Evolutionary conservation across 305 asterid genomes (phyloP).

Genomic region (Stenogyne calaminthoides): DNA sequence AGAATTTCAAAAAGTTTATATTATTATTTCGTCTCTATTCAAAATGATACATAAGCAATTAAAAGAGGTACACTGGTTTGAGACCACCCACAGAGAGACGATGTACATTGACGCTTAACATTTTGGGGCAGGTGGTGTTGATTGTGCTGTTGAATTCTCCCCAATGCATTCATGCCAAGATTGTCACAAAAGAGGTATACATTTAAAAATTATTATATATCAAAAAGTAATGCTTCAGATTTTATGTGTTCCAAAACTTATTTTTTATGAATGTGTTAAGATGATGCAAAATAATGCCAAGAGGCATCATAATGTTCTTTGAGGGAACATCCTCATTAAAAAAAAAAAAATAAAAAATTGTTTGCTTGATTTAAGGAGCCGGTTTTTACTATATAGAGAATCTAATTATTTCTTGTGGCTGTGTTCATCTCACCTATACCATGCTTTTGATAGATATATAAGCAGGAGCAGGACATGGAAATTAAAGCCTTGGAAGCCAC

Average conservation of each 20-base stretch:
- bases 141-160: too few relatives aligned
- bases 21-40: not conserved
- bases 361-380: conserved; percentile 8
- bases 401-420: not conserved
- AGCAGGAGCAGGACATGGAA: conserved; percentile 97
- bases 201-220: not conserved
- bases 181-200: not conserved
- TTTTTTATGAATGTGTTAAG: conserved; percentile 16
- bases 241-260: conserved; percentile 15
- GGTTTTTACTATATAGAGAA: not conserved
- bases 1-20: too few relatives aligned
- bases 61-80: not conserved
- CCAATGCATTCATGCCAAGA: too few relatives aligned
- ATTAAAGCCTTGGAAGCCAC: conserved; percentile 95
- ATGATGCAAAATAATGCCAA: not conserved
- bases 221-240: conserved; percentile 1
- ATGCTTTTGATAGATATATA: conserved; percentile 58
- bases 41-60: not conserved
- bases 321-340: not conserved
- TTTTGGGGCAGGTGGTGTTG: too few relatives aligned
- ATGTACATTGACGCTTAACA: too few relatives aligned
- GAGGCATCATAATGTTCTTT: conserved; percentile 1
- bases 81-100: too few relatives aligned
- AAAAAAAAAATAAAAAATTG: too few relatives aligned
- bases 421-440: conserved; percentile 23